Percentiles rank a stretch among this genome's conserved stretches.
These are phyloP conservation scores for Phyllosticta citribraziliensis DNA, from an alignment of 2,329 filamentous ascomycete genomes.

Conservation along the genomic window DNA sequence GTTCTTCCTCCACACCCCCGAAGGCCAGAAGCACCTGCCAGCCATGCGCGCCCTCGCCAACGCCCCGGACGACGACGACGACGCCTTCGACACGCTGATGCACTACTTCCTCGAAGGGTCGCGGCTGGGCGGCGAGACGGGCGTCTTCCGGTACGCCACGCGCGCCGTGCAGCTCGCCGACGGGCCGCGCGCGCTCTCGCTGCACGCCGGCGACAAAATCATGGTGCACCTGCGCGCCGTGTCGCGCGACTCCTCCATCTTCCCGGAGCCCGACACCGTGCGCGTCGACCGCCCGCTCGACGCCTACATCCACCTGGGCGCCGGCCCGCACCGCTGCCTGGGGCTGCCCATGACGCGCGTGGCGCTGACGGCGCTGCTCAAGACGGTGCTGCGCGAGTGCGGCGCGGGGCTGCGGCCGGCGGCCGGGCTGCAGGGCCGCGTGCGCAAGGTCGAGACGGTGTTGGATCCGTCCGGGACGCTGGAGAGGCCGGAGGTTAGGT, in stretches of 20 bases:
- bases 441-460: slow-evolving; percentile 34
- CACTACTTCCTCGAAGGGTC: slow-evolving; percentile 41
- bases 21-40: slow-evolving; percentile 38
- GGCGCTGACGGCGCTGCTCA: slow-evolving; percentile 37
- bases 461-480: slow-evolving; percentile 11
- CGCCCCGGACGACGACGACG: slow-evolving; percentile 27
- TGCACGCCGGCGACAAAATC: slow-evolving; percentile 30
- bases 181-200: slow-evolving; percentile 18
- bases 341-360: slow-evolving; percentile 34
- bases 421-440: slow-evolving; percentile 27
- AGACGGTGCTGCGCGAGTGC: slow-evolving; percentile 30
- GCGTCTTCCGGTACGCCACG: slow-evolving; percentile 29
- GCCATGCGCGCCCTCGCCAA: slow-evolving; percentile 40
- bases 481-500: slow-evolving; percentile 24
- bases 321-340: slow-evolving; percentile 34
- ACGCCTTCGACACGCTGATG: slow-evolving; percentile 38
- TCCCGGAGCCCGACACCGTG: slow-evolving; percentile 32
- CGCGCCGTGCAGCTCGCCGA: slow-evolving; percentile 25
- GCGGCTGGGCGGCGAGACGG: slow-evolving; percentile 35
- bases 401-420: slow-evolving; percentile 28
- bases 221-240: slow-evolving; percentile 36
- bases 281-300: slow-evolving; percentile 30
- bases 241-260: slow-evolving; percentile 30
- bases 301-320: slow-evolving; percentile 35
- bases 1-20: slow-evolving; percentile 41